phyloP scores from a whole-genome alignment of 129 eudicot genomes.

The Escallonia rubra region DNA sequence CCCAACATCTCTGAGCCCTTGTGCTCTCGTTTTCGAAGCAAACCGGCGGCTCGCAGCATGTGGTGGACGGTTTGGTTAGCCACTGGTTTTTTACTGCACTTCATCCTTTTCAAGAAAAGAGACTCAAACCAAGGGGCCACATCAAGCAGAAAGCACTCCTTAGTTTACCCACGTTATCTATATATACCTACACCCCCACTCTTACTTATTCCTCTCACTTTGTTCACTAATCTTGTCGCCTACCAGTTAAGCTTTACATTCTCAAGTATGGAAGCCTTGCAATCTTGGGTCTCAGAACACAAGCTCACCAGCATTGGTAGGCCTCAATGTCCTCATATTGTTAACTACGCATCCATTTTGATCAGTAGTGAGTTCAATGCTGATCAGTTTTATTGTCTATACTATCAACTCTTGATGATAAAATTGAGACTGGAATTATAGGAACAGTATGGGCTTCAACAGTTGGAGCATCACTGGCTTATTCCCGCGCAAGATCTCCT shows the following conservation, averaged over 20 bases:
- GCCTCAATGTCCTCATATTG: slow-evolving; percentile 2
- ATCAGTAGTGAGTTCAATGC: background rate
- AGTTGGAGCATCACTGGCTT: slow-evolving; percentile 68
- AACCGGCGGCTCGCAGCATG: background rate
- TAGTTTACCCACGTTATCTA: background rate
- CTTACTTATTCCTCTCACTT: background rate
- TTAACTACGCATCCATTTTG: background rate
- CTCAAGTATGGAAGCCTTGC: slow-evolving; percentile 51
- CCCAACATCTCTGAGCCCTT: no score
- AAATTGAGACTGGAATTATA: slow-evolving; percentile 10
- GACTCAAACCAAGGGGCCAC: background rate
- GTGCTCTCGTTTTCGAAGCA: background rate
- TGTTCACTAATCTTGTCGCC: background rate
- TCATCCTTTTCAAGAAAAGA: no score
- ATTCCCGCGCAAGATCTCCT: slow-evolving; percentile 51
- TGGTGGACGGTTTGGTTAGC: background rate
- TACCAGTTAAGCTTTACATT: no score
- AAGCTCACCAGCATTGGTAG: slow-evolving; percentile 86
- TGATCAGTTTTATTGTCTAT: background rate
- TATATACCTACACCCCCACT: background rate
- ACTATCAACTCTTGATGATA: background rate
- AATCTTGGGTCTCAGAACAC: slow-evolving; percentile 85
- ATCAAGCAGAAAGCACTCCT: background rate
- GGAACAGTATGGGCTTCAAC: slow-evolving; percentile 81
- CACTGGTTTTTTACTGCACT: no score